A percentile compares a stretch with the other conserved stretches of the same genome.
phyloP scores from a whole-genome alignment of 352 stramenopile species.

The Globisporangium paddicum region DNA sequence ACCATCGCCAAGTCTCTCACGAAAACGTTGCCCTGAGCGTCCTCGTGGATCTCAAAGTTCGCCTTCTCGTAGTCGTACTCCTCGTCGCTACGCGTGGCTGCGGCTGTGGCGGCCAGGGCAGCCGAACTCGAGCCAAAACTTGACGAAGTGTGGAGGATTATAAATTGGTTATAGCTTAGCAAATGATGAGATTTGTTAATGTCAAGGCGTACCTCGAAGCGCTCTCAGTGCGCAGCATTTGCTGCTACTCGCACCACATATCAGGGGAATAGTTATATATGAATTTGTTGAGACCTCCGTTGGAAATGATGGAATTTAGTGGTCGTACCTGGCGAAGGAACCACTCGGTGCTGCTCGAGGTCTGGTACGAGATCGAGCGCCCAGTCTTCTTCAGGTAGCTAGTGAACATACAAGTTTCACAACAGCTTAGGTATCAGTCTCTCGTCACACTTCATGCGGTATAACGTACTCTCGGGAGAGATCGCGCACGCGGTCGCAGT shows the following conservation, averaged over 20 bases:
- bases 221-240: slow-evolving; percentile 65
- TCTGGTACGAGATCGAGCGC: slow-evolving; percentile 65
- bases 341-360: slow-evolving; percentile 76
- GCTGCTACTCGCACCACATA: slow-evolving; percentile 23
- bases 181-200: neutral
- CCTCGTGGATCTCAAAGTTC: slow-evolving; percentile 92
- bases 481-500: slow-evolving; percentile 91
- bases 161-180: no score
- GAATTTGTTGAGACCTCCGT: no score
- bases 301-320: no score
- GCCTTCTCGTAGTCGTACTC: slow-evolving; percentile 86
- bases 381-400: slow-evolving; percentile 76
- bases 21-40: slow-evolving; percentile 89
- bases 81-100: slow-evolving; percentile 33
- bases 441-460: no score
- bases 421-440: neutral
- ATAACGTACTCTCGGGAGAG: slow-evolving; percentile 79
- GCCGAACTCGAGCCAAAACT: slow-evolving; percentile 56
- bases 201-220: slow-evolving; percentile 33
- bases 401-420: no score
- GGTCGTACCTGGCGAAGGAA: slow-evolving; percentile 64
- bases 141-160: neutral
- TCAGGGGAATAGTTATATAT: no score
- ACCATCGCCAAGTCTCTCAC: slow-evolving; percentile 92
- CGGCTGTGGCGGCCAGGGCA: neutral